These are phyloP conservation scores for Hyphopichia buzzinii DNA, from an alignment of 1,139 yeast genomes.

Conservation along the genomic window DNA sequence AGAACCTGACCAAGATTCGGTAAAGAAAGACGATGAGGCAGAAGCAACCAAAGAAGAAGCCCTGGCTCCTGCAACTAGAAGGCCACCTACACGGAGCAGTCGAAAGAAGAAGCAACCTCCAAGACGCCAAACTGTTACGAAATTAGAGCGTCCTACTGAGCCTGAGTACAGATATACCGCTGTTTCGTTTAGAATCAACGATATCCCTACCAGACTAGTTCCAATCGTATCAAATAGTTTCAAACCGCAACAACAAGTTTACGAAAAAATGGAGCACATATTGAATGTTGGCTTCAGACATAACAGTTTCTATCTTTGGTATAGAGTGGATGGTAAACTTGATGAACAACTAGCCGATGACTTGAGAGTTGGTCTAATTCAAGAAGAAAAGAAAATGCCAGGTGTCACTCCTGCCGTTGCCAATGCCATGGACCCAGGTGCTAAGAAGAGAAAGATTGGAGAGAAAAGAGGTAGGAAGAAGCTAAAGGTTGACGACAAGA, in stretches of 20 bases:
- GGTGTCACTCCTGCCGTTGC: conserved; percentile 25
- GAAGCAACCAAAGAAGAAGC: conserved; percentile 7
- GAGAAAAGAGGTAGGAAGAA: conserved; percentile 8
- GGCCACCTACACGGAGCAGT: conserved; percentile 19
- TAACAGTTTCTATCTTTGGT: conserved; percentile 72
- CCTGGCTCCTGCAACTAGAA: conserved; percentile 15
- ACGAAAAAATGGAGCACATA: conserved; percentile 58
- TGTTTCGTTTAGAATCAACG: conserved; percentile 60
- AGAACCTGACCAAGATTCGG: conserved; percentile 15
- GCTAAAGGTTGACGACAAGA: conserved; percentile 8
- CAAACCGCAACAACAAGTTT: conserved; percentile 53
- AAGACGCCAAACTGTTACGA: conserved; percentile 18
- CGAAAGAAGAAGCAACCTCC: conserved; percentile 21
- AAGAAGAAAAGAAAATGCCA: conserved; percentile 44
- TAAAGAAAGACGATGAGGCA: conserved; percentile 10
- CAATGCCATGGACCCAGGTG: conserved; percentile 8
- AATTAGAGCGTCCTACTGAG: conserved; percentile 29
- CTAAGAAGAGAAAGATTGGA: conserved; percentile 30
- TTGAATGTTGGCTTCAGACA: conserved; percentile 61
- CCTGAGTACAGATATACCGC: conserved; percentile 54
- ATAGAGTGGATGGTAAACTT: conserved; percentile 75
- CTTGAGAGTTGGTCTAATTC: conserved; percentile 36
- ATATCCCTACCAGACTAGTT: conserved; percentile 63
- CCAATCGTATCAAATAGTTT: conserved; percentile 74
- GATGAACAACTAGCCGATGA: conserved; percentile 59